Evolutionary conservation across 495 filamentous ascomycete genomes (phyloP), one percentile per base, ranked within the genome.

Genomic region (Podospora bellae-mahoneyi): DNA sequence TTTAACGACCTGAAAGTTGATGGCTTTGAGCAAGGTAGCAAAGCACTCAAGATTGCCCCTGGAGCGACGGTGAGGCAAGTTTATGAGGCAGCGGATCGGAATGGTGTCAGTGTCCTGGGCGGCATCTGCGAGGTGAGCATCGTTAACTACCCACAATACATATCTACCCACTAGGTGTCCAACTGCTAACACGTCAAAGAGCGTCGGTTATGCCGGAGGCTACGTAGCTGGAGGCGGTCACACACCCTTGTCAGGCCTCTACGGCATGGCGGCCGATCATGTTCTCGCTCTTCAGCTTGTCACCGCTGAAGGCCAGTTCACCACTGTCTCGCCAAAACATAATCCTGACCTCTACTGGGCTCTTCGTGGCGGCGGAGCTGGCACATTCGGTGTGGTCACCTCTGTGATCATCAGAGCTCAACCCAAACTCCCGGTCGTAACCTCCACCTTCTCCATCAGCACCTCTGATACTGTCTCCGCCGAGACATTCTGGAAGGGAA

Each of bases 1-100:
- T 28, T 72, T 44, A 5, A 64, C 65, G 61, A 66, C 58, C 20
- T 69, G 48, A 55, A 57, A 18, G 69, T 67, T 16, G 58, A 71
- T 27, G 66, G 64, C 26, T 87, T 85, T 66, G 72, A 66, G 2
- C 39, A 48, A 48, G 39, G 39, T 6, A 84, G 86, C 0, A 74
- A 82, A 0, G 85, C 85, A 13, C 77, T 87, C 62, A 86, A 85
- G 68, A 74, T 88, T 65, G 85, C 86, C 5, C 78, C 86, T 15
- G 87, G 86, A 53, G 79, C 86, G 4, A 78, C 85, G 62, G 87
- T 78, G 0, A 66, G 72, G 20, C 83, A 87, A 60, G 72, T 87
- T 15, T 86, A 88, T 58, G 65, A 78, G 27, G 75, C 76, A 6
- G 85, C 82, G 10, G 64, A 83, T 26, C 72, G 78, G 32, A 65